Percentiles rank a stretch among this genome's conserved stretches.
Conservation (phyloP, 225 moss, liverwort and hornwort species). For the Lunularia cruciata region DNA sequence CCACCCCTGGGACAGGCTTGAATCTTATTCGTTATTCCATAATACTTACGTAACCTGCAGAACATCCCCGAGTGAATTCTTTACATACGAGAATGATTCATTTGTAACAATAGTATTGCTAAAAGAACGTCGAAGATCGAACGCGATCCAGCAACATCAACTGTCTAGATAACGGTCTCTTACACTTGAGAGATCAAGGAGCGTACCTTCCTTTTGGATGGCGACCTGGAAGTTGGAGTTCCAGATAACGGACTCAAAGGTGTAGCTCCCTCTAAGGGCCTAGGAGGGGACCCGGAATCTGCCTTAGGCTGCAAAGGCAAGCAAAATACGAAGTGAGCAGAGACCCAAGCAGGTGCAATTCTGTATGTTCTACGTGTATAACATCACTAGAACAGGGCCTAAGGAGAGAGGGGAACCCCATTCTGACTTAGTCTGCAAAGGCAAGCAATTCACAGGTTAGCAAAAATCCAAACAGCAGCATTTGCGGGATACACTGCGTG, state of each 20-base stretch:
- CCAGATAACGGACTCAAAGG: neutral
- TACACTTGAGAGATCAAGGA: neutral
- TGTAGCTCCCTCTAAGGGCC: neutral
- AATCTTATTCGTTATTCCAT: neutral
- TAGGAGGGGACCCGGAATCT: neutral
- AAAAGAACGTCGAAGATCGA: neutral
- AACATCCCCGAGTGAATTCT: neutral
- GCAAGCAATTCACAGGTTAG: too few species aligned
- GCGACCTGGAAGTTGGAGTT: neutral
- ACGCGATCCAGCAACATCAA: too few species aligned
- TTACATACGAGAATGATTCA: too few species aligned
- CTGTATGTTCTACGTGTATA: too few species aligned
- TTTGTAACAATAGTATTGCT: neutral
- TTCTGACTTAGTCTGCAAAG: too few species aligned
- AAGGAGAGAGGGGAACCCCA: too few species aligned
- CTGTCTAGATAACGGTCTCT: too few species aligned
- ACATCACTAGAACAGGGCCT: too few species aligned
- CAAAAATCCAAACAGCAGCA: too few species aligned
- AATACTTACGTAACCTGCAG: too few species aligned
- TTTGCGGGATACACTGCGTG: too few species aligned
- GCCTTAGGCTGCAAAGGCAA: neutral
- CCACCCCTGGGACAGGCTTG: neutral
- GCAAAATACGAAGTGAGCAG: neutral
- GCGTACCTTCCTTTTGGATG: neutral
- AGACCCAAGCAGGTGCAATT: too few species aligned